Conservation (phyloP, 2,329 filamentous ascomycete genomes). For the Sphaerulina vaccinii region DNA sequence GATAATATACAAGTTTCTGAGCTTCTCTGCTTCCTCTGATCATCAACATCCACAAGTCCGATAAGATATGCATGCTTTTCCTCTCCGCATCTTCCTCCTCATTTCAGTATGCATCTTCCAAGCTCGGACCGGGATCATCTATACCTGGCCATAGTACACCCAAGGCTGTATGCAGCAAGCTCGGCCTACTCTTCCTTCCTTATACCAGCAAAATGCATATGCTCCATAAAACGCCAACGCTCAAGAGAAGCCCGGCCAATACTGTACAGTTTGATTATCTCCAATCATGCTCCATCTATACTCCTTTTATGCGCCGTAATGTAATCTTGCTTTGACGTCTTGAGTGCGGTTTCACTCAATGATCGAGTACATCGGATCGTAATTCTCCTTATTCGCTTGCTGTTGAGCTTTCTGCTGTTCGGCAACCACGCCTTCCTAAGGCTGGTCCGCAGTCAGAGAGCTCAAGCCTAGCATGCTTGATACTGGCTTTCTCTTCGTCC, state of each 20-base stretch:
- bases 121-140: no score
- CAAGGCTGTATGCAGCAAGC: no score
- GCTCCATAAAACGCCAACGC: not conserved
- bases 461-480: slow-evolving; percentile 40
- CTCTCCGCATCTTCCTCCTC: no score
- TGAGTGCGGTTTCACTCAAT: slow-evolving; percentile 2
- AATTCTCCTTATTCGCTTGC: slow-evolving; percentile 7
- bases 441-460: slow-evolving; percentile 27
- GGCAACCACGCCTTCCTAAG: slow-evolving; percentile 18
- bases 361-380: slow-evolving; percentile 4
- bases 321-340: not conserved
- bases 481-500: slow-evolving; percentile 51
- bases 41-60: no score
- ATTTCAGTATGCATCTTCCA: no score
- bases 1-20: no score
- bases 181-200: no score
- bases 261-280: not conserved
- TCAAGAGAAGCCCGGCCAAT: not conserved
- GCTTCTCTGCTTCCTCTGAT: no score
- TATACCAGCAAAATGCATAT: no score
- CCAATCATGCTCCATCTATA: not conserved
- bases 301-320: not conserved
- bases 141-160: no score
- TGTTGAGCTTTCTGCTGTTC: slow-evolving; percentile 7
- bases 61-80: no score